Evolutionary conservation across 139 green algal species (phyloP).

Genomic region (Micractinium sp.): DNA sequence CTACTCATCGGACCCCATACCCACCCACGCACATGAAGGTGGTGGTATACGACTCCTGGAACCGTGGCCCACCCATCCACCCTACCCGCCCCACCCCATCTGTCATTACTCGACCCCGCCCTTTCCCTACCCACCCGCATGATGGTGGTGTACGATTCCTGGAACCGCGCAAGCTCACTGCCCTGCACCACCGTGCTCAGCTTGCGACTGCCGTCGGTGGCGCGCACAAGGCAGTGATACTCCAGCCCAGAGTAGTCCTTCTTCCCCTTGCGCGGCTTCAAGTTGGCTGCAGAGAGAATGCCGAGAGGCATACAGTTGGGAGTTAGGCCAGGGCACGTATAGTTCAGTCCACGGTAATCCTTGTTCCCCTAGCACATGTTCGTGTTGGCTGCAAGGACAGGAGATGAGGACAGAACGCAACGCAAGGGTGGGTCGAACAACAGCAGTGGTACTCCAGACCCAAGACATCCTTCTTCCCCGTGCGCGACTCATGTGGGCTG

Average conservation of each 20-base stretch:
- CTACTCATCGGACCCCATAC: no score
- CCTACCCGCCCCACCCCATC: no score
- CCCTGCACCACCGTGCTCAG: slow-evolving; percentile 66
- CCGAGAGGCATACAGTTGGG: background rate
- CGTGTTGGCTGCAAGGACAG: background rate
- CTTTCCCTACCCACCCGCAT: slow-evolving; percentile 49
- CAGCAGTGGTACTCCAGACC: background rate
- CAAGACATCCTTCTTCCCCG: no score
- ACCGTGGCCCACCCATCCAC: no score
- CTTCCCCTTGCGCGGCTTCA: slow-evolving; percentile 45
- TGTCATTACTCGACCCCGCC: background rate
- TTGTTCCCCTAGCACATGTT: slow-evolving; percentile 40
- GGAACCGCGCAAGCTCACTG: slow-evolving; percentile 66
- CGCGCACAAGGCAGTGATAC: slow-evolving; percentile 77
- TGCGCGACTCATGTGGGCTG: no score
- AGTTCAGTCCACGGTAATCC: slow-evolving; percentile 36
- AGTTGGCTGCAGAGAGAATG: slow-evolving; percentile 20
- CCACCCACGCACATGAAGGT: no score
- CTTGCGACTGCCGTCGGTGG: slow-evolving; percentile 85
- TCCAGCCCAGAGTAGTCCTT: slow-evolving; percentile 29
- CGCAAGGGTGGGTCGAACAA: background rate
- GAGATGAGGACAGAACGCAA: background rate
- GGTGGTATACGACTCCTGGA: no score
- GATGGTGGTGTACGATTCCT: slow-evolving; percentile 70
- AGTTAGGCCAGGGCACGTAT: no score